Percentiles rank a stretch among this genome's conserved stretches.
Evolutionary conservation across 305 asterid species (phyloP).

Genomic region (Fraxinus platypoda): DNA sequence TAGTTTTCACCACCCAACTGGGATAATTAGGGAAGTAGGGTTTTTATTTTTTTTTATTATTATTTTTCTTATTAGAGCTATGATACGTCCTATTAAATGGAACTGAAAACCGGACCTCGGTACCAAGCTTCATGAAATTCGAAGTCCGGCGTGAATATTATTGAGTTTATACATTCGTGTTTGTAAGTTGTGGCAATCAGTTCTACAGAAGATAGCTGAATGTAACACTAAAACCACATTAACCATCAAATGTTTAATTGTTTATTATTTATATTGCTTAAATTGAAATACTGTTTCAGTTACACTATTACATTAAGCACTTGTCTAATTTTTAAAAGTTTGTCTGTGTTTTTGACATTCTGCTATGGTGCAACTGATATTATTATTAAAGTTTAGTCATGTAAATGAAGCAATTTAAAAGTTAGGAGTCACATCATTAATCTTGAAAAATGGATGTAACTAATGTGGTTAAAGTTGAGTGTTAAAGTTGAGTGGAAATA

Average conservation of each 20-base stretch:
- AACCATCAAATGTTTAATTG: too few species aligned
- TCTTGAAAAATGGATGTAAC: neutral
- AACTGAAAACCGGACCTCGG: neutral
- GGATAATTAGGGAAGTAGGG: neutral
- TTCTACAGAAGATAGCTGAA: too few species aligned
- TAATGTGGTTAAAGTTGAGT: too few species aligned
- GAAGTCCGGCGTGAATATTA: neutral
- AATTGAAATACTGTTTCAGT: too few species aligned
- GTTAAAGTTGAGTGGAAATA: neutral
- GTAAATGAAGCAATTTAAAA: neutral
- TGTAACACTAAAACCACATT: too few species aligned
- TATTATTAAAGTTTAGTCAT: too few species aligned
- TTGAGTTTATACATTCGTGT: neutral
- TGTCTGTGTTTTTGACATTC: too few species aligned
- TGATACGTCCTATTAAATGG: neutral
- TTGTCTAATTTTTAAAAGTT: too few species aligned
- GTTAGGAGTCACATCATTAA: neutral
- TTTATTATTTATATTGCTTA: too few species aligned
- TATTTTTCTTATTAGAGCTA: neutral
- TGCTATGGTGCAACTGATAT: neutral
- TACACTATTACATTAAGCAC: too few species aligned
- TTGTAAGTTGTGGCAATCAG: neutral
- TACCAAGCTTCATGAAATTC: neutral
- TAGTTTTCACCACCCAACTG: neutral
- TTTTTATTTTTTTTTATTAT: too few species aligned